Evolutionary conservation across 345 rosid genomes (phyloP), one percentile per base, ranked within the genome.

Genomic region (Eucalyptus virginea): DNA sequence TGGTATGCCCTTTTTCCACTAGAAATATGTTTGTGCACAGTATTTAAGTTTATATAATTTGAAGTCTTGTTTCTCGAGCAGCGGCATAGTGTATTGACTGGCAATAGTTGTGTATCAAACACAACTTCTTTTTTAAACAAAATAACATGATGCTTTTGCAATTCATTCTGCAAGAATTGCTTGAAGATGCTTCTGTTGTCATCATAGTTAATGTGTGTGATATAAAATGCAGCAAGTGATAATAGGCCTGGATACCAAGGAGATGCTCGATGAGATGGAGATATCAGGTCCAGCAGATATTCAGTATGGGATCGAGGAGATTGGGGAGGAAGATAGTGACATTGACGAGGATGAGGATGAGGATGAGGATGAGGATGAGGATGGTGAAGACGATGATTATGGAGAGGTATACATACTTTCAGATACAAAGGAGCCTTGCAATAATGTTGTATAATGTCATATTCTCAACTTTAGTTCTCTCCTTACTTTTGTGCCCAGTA

Each of bases 171-270:
- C 47, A 77, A 77, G 47, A 77, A 77, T 77, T 40, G 28, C 85
- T 15, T 14, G 42, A 40, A 69, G 47, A 58, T 86, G 77, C 62
- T 80, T 90, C 44, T 30, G 48, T 32, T 54, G 83, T 87, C 81
- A 77, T 56, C 32, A 45, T 83, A 86, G 37, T 87, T 90, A 88
- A 54, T 60, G 37, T 19, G 24, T 49, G 90, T 93, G 45, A 51
- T 89, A 52, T 90, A 54, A 88, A 86, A 92, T 94, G 95, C 97
- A 98, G 99, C 98, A 98, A 97, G 96, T 94, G 48, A 92, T 98
- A 87, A 89, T 97, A 91, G 99, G 99, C 77, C 94, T 96, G 92
- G 98, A 98, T 93, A 93, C 96, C 32, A 91, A 87, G 90, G 99
- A 95, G 91, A 92, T 98, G 96, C 89, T 97, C 87, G 92, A 92